Evolutionary conservation across 441 rosid genomes (phyloP).

Genomic region (Metrosideros polymorpha): DNA sequence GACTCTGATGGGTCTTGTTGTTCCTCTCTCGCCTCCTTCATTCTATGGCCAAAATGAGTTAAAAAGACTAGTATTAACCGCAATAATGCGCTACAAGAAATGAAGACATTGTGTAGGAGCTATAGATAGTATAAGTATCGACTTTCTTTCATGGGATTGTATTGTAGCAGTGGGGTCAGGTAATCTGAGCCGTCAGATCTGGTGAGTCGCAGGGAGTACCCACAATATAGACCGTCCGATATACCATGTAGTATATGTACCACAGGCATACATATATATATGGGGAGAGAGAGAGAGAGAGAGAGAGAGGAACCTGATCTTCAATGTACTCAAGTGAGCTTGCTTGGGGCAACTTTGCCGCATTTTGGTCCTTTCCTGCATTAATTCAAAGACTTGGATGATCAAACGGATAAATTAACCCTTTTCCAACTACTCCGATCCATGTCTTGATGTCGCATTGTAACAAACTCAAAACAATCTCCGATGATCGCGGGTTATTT

Average conservation of each 20-base stretch:
- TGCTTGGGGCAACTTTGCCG: not conserved
- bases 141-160: not conserved
- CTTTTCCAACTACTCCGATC: not conserved
- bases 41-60: not conserved
- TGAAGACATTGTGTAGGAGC: not conserved
- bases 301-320: not conserved
- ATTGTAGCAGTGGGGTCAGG: not conserved
- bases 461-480: not conserved
- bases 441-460: not conserved
- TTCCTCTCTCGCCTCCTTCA: not conserved
- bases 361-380: not conserved
- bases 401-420: not conserved
- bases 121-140: not conserved
- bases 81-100: not conserved
- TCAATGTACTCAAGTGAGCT: not conserved
- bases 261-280: fast-evolving
- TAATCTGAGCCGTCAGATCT: not conserved
- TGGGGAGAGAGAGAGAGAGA: not conserved
- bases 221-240: not conserved
- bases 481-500: not conserved
- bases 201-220: not conserved
- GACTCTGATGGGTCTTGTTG: not conserved
- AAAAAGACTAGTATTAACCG: not conserved
- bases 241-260: not conserved
- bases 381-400: not conserved